Base-by-base conservation (phyloP, 257 asterid genomes). In the Asclepias syriaca region DNA sequence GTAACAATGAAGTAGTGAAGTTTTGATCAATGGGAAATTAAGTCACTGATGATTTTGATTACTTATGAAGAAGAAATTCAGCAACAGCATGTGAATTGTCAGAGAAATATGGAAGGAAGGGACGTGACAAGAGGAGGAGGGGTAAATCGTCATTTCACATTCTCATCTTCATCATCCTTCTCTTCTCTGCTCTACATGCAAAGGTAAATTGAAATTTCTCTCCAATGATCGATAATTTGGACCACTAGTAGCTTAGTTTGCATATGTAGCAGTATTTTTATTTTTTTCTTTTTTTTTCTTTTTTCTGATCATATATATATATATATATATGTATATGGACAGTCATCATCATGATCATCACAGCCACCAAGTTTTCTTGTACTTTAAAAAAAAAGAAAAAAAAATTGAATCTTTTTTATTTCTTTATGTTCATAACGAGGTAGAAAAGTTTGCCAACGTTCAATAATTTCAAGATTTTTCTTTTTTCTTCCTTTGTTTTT, bases 61-160 rank as follows among this genome's bases (percentile, higher is more conserved):
- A 29, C 34, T 29, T 1, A 29, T 29, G 34, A 29, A 29, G 34
- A 29, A 29, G 34, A 29, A 29, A 29, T 29, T 29, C 34, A 29
- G 34, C 34, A 29, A 29, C 34, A 29, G 3, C 34, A 29, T 89
- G 96, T 91, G 96, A 89, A 82, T 48, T 88, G 91, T 83, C 96
- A 84, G 96, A 82, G 77, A 81, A 84, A 70, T 7, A 43, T 73
- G 83, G 85, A 80, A 81, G 83, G 85, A 80, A 81, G 85, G 72
- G 94, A 86, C 88, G 72, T 85, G 90, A 87, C 90, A 69, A 81
- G 21, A 81, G 80, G 58, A 85, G 80, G 78, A 81, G 48, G 48
- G 48, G 48, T 43, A 6, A 43, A 9, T 43, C 48, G 48, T 43
- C 48, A 8, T 43, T 43, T 43, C 48, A 7, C 48, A 1, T 43